Base-by-base conservation (phyloP, 108 stramenopile genomes). In the Fistulifera solaris region DNA sequence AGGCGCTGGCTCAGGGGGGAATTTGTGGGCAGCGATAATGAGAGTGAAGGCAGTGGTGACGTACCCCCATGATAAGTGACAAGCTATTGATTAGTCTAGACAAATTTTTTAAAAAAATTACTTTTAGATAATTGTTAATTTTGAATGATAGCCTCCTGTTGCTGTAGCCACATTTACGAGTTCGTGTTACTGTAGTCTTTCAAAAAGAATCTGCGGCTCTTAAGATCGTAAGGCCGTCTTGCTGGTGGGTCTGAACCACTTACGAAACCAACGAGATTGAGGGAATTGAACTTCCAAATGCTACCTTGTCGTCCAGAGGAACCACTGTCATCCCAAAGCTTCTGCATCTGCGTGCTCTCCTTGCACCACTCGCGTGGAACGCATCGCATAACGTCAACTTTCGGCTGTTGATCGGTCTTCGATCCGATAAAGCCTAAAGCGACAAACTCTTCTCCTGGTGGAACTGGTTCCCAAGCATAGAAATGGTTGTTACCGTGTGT, bases 391-490 rank as follows among this genome's bases (percentile, higher is more conserved):
- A 66, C 71, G 16, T 77, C 83, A 31, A 85, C 80, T 53, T 78
- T 72, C 13, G 97, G 97, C 4, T 93, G 87, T 46, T 85, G 86
- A 40, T 96, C 94, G 18, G 69, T 82, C 45, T 83, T 95, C n/a
- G 88, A 94, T 11, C 85, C 89, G 24, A 94, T 66, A 64, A 95
- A 96, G 24, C 97, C 97, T 31, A 98, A 68, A 4, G 95, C 93
- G 1, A 96, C 94, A 69, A 96, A 98, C 50, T 83, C 83, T 23
- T 94, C 92, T 47, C 91, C 87, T 1, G 97, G 97, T 25, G 97
- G 94, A 1, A 96, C 83, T 4, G 97, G 92, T 58, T 95, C 89
- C 97, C 97, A 98, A 2, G 87, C 88, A 63, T 91, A 96, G 52
- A 98, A 88, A 17, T 83, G 89, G 40, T 94, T 94, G 50, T 80